Conservation (phyloP, 108 stramenopile species). For the Thalassiosira profunda region DNA sequence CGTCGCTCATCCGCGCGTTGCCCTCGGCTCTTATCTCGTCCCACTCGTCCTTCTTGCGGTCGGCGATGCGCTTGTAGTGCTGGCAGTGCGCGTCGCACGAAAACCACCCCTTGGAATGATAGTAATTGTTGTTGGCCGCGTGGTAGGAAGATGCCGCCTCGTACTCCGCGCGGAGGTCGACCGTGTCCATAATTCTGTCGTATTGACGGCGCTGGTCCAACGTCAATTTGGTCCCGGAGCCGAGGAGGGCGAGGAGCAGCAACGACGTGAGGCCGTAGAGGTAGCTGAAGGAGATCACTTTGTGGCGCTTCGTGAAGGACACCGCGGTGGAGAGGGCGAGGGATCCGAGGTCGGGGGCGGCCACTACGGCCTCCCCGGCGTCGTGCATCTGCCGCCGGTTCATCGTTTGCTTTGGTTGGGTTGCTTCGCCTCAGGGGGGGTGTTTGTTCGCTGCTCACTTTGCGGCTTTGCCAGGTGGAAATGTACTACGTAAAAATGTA, state of each 20-base stretch:
- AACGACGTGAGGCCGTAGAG: slow-evolving; percentile 63
- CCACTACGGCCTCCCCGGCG: too few relatives aligned
- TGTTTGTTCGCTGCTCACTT: too few relatives aligned
- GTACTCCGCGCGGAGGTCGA: slow-evolving; percentile 84
- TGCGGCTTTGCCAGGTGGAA: too few relatives aligned
- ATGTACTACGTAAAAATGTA: too few relatives aligned
- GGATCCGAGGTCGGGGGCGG: slow-evolving; percentile 19
- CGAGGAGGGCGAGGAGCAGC: slow-evolving; percentile 57
- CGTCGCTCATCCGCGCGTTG: slow-evolving; percentile 84
- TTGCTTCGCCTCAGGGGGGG: too few relatives aligned
- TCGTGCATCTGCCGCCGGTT: too few relatives aligned
- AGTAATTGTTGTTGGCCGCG: slow-evolving; percentile 63
- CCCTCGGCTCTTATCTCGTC: slow-evolving; percentile 79
- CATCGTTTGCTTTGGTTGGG: too few relatives aligned
- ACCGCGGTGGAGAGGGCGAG: slow-evolving; percentile 16
- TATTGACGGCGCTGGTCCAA: slow-evolving; percentile 68
- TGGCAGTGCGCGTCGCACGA: slow-evolving; percentile 82
- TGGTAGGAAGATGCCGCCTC: slow-evolving; percentile 65
- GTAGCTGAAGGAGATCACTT: slow-evolving; percentile 70
- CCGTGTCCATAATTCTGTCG: slow-evolving; percentile 79
- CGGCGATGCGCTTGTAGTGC: slow-evolving; percentile 76
- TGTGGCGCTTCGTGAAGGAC: slow-evolving; percentile 67
- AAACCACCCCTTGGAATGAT: slow-evolving; percentile 88
- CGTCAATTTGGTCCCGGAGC: slow-evolving; percentile 70
- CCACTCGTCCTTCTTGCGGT: slow-evolving; percentile 59